Base-by-base conservation (phyloP, 768 basidiomycete genomes). In the Cystobasidium ongulense region DNA sequence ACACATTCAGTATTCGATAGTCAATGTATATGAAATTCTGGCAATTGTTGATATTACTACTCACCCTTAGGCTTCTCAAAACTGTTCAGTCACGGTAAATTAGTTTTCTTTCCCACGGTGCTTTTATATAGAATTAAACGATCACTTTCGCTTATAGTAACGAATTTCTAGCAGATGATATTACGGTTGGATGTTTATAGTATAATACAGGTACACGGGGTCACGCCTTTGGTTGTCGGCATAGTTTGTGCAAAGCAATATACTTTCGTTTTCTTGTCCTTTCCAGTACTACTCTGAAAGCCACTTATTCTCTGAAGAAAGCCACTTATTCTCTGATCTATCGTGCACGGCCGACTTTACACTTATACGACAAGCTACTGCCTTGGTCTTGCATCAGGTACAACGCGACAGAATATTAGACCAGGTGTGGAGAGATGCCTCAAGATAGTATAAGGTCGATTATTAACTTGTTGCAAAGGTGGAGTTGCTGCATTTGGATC, bases 361-460 rank as follows among this genome's bases (percentile, higher is more conserved):
- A n/a, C 43, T 46, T 46, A n/a, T 46, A 13, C 13, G 13, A 46
- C 43, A 46, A n/a, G 13, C 27, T 59, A 27, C 57, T 13, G 8
- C 4, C 57, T n/a, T 10, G 23, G 36, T n/a, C 57, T n/a, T 59
- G 57, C 29, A 59, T 59, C 57, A 59, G 25, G 29, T 35, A 59
- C 23, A 5, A 35, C 11, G 5, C 57, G 11, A 15, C 25, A 29
- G 57, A 59, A 71, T 4, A 71, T 71, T n/a, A 54, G 53, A n/a
- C 68, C 68, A 27, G 68, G 68, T 52, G 33, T 54, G 3, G 68
- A 71, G 13, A 57, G 21, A 23, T 36, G 5, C 1, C 68, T 53
- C 29, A 71, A 13, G 29, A 71, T 52, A 4, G 29, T 15, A 29
- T 39, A 59, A 5, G 68, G 68, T 46, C 36, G 33, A 71, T 71